Conservation (phyloP, 2,329 filamentous ascomycete species). For the Fusarium drepaniforme region DNA sequence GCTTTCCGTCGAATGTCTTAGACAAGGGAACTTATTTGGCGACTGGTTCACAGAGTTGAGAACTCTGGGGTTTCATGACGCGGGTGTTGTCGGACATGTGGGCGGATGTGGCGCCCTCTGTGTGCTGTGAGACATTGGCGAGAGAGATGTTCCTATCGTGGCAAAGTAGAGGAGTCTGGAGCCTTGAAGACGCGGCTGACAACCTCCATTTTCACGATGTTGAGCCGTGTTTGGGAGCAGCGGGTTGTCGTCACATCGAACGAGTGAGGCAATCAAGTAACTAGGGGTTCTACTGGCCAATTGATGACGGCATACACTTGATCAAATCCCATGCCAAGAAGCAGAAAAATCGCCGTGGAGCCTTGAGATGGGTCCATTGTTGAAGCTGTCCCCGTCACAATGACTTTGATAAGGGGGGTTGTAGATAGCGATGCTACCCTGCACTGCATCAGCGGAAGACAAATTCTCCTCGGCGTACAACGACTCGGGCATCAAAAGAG, state of each 20-base stretch:
- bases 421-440: slow-evolving; percentile 18
- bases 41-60: slow-evolving; percentile 7
- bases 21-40: slow-evolving; percentile 31
- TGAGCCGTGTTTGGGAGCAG: slow-evolving; percentile 7
- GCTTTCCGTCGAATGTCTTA: slow-evolving; percentile 38
- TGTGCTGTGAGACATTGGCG: slow-evolving; percentile 34
- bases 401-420: slow-evolving; percentile 9
- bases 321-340: not conserved
- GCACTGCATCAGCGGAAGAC: slow-evolving; percentile 12
- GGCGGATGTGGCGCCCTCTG: slow-evolving; percentile 37
- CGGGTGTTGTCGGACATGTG: slow-evolving; percentile 37
- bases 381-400: slow-evolving; percentile 11
- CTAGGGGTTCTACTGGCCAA: not conserved
- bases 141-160: slow-evolving; percentile 26
- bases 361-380: not conserved
- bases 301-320: not conserved
- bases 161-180: slow-evolving; percentile 32
- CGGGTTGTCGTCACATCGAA: not conserved
- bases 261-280: not conserved
- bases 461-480: slow-evolving; percentile 30
- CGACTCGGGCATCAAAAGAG: slow-evolving; percentile 31
- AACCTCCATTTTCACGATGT: not conserved
- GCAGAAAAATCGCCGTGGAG: not conserved
- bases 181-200: slow-evolving; percentile 24
- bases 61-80: slow-evolving; percentile 37